phyloP scores from a whole-genome alignment of 2,329 filamentous ascomycete genomes.

The Colletotrichum lentis region DNA sequence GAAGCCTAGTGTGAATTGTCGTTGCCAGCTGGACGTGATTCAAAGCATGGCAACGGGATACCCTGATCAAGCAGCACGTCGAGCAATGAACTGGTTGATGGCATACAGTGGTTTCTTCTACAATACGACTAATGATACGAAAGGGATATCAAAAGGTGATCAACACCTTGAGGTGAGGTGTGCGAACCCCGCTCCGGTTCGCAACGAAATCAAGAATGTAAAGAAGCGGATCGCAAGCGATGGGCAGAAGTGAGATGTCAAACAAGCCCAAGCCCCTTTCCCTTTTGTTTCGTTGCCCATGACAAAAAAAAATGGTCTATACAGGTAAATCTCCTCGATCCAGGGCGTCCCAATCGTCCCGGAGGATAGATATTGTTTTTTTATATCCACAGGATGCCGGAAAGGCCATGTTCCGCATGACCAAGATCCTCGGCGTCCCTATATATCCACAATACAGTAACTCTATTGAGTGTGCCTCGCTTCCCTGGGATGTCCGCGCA shows the following conservation, averaged over 20 bases:
- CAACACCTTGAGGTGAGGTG: constrained; percentile 14
- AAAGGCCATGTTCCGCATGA: constrained; percentile 14
- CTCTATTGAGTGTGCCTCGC: neutral
- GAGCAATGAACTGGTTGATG: neutral
- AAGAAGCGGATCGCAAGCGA: constrained; percentile 32
- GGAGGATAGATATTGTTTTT: constrained; percentile 3
- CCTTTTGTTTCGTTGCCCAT: neutral
- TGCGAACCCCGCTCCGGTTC: constrained; percentile 19
- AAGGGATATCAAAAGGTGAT: constrained; percentile 32
- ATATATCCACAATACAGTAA: constrained; percentile 20
- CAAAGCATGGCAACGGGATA: neutral
- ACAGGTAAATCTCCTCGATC: neutral
- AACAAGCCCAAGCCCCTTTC: neutral
- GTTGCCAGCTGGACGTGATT: too few species aligned
- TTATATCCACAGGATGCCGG: constrained; percentile 5
- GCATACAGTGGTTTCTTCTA: constrained; percentile 15
- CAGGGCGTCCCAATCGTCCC: neutral
- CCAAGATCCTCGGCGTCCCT: constrained; percentile 1
- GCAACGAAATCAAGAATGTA: constrained; percentile 1
- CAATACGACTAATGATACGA: constrained; percentile 26
- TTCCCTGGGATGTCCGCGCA: constrained; percentile 24
- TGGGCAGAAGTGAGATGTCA: constrained; percentile 11
- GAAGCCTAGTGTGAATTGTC: too few species aligned
- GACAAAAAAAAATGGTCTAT: neutral
- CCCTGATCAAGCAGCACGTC: neutral